Base-by-base conservation (phyloP, 2,329 filamentous ascomycete genomes). In the Alternaria triticina region DNA sequence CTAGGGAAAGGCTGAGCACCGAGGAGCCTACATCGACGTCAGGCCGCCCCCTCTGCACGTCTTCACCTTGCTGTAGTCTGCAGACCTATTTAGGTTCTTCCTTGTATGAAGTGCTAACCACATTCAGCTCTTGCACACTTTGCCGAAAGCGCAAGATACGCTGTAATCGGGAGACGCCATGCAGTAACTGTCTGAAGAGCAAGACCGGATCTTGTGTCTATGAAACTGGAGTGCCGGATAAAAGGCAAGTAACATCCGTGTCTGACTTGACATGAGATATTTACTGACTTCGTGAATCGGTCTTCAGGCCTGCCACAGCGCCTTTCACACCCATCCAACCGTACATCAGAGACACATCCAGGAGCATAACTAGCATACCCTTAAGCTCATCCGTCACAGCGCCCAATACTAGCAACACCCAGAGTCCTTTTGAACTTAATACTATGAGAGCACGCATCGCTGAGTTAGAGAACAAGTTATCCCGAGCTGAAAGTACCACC, bases 141-240 rank as follows among this genome's bases (percentile, higher is more conserved):
- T 90, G 89, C 70, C 82, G 88, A 46, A 83, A 79, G 59, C 86
- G 87, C 44, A 91, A 90, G 75, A 86, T 90, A 62, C 83, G 84
- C 50, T 90, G 88, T 71, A 86, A 90, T 70, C 85, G 86, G 52
- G 84, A 85, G 62, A 76, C 79, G 7, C 89, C 89, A 1, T 90
- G 88, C 70, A 83, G 81, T 62, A 87, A 88, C 61, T 90, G 89
- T 70, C 62, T 85, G n/a, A 84, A 85, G 22, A 84, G 84, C 66
- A 86, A 84, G 44, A 81, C 83, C 6, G 81, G 27, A 3, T 28
- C 81, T 20, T 90, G 89, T 70, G 82, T 86, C 1, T 90, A 88
- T 68, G 73, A 79, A 8, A 63, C 63, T 49, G 56, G 58, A 40
- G n/a, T 25, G 10, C 6, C 64, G 66, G 44, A 52, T 44, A 33